Evolutionary conservation across 164 flowering plant species (phyloP).

Genomic region (Umbellularia californica): DNA sequence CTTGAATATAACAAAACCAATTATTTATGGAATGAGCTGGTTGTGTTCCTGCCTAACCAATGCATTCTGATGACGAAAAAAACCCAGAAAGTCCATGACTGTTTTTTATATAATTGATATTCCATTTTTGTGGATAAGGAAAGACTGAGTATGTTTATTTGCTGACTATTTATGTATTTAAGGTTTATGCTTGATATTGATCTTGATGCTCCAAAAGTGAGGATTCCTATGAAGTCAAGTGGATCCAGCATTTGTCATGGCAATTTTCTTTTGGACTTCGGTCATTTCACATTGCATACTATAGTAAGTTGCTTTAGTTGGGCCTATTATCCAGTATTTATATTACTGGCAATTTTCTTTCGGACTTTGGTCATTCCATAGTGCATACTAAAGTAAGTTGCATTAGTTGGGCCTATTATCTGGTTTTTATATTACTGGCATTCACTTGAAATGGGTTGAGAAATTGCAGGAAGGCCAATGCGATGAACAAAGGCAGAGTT

Average conservation of each 20-base stretch:
- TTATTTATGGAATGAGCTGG: too few species aligned
- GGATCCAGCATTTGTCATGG: slow-evolving; percentile 46
- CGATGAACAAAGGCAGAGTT: slow-evolving; percentile 58
- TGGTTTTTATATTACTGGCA: background rate
- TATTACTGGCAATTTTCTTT: slow-evolving; percentile 53
- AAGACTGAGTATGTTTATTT: background rate
- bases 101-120: background rate
- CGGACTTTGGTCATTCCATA: slow-evolving; percentile 97
- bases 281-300: slow-evolving; percentile 86
- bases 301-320: slow-evolving; percentile 40
- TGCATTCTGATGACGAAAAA: too few species aligned
- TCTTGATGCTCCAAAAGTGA: slow-evolving; percentile 96
- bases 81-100: background rate
- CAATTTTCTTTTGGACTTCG: slow-evolving; percentile 91
- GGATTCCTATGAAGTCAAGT: slow-evolving; percentile 61
- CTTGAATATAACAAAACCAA: too few species aligned
- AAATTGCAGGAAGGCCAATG: slow-evolving; percentile 51
- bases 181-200: slow-evolving; percentile 96
- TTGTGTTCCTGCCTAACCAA: too few species aligned
- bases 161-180: slow-evolving; percentile 15
- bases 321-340: too few species aligned
- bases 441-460: background rate
- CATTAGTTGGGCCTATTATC: background rate
- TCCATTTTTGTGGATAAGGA: too few species aligned
- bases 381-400: slow-evolving; percentile 65